Base-by-base conservation (phyloP, 1,284 basidiomycete genomes). In the Malassezia psittaci region DNA sequence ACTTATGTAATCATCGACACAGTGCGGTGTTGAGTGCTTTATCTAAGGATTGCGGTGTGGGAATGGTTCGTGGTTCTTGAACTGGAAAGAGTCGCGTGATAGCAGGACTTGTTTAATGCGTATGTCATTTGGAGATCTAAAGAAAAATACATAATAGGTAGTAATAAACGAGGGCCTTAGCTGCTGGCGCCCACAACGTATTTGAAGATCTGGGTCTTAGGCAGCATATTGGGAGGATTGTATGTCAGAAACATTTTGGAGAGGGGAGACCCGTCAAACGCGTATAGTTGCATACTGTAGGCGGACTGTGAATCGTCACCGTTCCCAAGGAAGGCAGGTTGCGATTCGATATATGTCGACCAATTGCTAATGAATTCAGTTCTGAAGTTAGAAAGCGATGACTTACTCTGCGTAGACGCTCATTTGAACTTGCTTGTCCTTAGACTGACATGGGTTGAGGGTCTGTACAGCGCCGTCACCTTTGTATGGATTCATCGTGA, bases 191-290 rank as follows among this genome's bases (percentile, higher is more conserved):
- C 54, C 24, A 57, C 49, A 12, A 57, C 55, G 7, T 48, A 13
- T 42, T 38, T 44, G 38, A 57, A 57, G 10, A 74, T 53, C 52
- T 67, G 66, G 51, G 61, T 56, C 24, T 66, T 69, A 0, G 71
- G 71, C 16, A 72, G 55, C 71, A 74, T 74, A 49, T 61, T 62
- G 3, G 71, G 64, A 3, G 71, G 71, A 12, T 67, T 46, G 38
- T 58, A 61, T 0, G 50, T 41, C 5, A 69, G 42, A 49, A 57
- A 71, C 58, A 74, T 61, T 2, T 67, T 36, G 3, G 65, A 61
- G 35, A 68, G 42, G 16, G 65, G 68, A 2, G 21, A 13, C 0
- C 63, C 63, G 37, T 72, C 64, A 24, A 62, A 65, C 8, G 53
- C 48, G 32, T 59, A 59, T 33, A 70, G 42, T 48, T 69, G 63